These are phyloP conservation scores for Amphicarpaea edgeworthii DNA, from an alignment of 306 rosid species.

Conservation along the genomic window DNA sequence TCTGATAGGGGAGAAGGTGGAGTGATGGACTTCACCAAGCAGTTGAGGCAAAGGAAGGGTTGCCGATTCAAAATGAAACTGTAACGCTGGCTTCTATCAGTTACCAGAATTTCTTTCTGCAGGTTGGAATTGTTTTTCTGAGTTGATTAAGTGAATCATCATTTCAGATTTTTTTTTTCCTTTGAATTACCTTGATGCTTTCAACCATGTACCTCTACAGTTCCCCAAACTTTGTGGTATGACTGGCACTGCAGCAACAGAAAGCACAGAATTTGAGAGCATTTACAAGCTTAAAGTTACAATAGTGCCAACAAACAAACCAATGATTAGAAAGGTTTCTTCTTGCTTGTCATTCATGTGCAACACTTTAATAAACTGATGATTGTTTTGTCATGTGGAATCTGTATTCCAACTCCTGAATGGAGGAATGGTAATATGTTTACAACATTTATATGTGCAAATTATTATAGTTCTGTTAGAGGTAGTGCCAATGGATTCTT, in stretches of 20 bases:
- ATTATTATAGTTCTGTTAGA: neutral
- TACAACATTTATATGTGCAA: constrained; percentile 18
- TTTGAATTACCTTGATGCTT: constrained; percentile 42
- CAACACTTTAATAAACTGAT: constrained; percentile 26
- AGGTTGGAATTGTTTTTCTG: constrained; percentile 64
- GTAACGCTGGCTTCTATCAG: constrained; percentile 97
- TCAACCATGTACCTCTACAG: constrained; percentile 54
- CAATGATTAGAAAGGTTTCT: constrained; percentile 93
- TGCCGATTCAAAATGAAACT: constrained; percentile 97
- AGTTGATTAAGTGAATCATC: constrained; percentile 26
- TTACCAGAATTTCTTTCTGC: constrained; percentile 98
- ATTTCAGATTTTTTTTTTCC: constrained; percentile 37
- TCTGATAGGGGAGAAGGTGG: constrained; percentile 94
- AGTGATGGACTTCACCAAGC: constrained; percentile 99
- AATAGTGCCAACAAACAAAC: constrained; percentile 94
- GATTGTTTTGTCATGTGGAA: constrained; percentile 34
- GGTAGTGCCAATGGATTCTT: constrained; percentile 32
- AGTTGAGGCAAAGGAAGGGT: constrained; percentile 97
- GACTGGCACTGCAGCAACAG: constrained; percentile 99
- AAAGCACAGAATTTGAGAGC: constrained; percentile 96
- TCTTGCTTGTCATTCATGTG: constrained; percentile 40
- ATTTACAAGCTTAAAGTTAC: constrained; percentile 97
- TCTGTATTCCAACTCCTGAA: constrained; percentile 5
- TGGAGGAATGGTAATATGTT: constrained; percentile 34
- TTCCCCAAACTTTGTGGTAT: constrained; percentile 98